Evolutionary conservation across 768 basidiomycete genomes (phyloP), one percentile per base, ranked within the genome.

Genomic region (Agaricus subrufescens): DNA sequence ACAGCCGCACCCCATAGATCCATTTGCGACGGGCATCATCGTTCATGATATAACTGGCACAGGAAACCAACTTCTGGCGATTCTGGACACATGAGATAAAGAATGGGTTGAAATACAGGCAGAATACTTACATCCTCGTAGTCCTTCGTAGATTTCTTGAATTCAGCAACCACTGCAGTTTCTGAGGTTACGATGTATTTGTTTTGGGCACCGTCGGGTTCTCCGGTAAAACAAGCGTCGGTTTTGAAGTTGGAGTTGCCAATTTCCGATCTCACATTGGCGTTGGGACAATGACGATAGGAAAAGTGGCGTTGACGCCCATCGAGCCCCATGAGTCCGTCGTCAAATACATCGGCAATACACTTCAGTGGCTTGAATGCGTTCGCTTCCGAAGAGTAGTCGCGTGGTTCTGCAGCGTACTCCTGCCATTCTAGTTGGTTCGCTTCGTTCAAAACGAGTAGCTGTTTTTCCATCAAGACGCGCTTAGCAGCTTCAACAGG

Each of bases 1-100:
- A 50, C n/a, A 38, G n/a, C 60, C 60, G 26, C 48, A 66, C 63
- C 14, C 63, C 65, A 52, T 59, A 63, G 6, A 56, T 60, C 47
- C 60, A 66, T 57, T 61, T 65, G 14, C 66, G 58, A 14, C 65
- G 58, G 27, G 53, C 45, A 54, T 67, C 65, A 38, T 63, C 65
- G 44, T 66, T 63, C 63, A 67, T 63, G 31, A 65, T 61, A 37
- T 65, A 61, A 26, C n/a, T 56, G 4, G 49, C 39, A 11, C 50
- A 50, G 6, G 30, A 55, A 26, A 40, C 52, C 50, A 54, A 45
- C 45, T 58, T 43, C n/a, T 23, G 15, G 1, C 51, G 45, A 47
- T 58, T n/a, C n/a, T n/a, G n/a, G n/a, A n/a, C n/a, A n/a, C n/a
- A n/a, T n/a, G n/a, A n/a, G n/a, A n/a, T n/a, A n/a, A n/a, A n/a